Conservation (phyloP, 1,139 yeast genomes). For the Sugiyamaella paludigena region DNA sequence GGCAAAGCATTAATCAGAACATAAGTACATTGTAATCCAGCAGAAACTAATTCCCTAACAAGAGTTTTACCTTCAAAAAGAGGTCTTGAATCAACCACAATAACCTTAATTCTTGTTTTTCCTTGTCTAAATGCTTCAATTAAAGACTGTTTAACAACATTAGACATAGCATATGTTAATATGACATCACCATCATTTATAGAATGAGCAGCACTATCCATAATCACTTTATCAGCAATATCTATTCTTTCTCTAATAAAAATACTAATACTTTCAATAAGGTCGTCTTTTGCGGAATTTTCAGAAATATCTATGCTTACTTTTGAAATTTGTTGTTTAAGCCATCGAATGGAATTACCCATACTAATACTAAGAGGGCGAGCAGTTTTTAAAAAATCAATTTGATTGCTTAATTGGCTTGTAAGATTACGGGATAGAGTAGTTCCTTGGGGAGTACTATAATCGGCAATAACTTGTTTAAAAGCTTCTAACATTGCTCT, state of each 20-base stretch:
- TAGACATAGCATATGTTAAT: constrained; percentile 84
- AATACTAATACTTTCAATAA: constrained; percentile 68
- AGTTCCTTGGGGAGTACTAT: constrained; percentile 80
- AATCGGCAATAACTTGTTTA: constrained; percentile 74
- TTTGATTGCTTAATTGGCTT: constrained; percentile 87
- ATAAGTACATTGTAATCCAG: constrained; percentile 66
- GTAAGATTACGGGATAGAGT: constrained; percentile 87
- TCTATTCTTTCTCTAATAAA: constrained; percentile 85
- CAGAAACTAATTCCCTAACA: constrained; percentile 58
- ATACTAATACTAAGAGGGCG: constrained; percentile 89
- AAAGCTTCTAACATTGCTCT: constrained; percentile 83
- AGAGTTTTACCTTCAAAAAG: constrained; percentile 86
- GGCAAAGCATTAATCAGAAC: constrained; percentile 77
- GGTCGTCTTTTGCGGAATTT: constrained; percentile 63
- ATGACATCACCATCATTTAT: constrained; percentile 76
- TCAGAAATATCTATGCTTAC: constrained; percentile 68
- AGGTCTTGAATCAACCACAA: constrained; percentile 94
- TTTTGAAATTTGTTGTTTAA: constrained; percentile 83
- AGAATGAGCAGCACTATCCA: constrained; percentile 75
- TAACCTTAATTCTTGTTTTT: constrained; percentile 65
- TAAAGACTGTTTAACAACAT: constrained; percentile 75
- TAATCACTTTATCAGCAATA: constrained; percentile 78
- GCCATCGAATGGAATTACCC: constrained; percentile 98
- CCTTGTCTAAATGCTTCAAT: constrained; percentile 62
- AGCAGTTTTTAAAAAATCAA: constrained; percentile 86